phyloP scores from a whole-genome alignment of 495 filamentous ascomycete species.

The Podospora fimiseda region DNA sequence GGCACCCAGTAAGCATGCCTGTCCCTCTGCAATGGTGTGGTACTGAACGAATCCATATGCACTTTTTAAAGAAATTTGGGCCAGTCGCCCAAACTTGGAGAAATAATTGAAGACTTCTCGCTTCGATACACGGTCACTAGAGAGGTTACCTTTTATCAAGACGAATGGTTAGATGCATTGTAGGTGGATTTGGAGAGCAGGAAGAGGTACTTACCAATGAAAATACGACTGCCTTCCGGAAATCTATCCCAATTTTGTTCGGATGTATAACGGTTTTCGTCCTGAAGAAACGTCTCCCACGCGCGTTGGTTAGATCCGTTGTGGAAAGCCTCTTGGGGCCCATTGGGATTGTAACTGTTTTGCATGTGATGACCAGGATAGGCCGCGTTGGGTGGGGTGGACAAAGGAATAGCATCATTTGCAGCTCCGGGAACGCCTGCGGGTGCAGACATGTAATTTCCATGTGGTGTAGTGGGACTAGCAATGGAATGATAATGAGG shows the following conservation, averaged over 20 bases:
- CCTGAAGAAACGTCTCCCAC: slow-evolving; percentile 79
- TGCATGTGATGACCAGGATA: slow-evolving; percentile 17
- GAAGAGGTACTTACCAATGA: slow-evolving; percentile 66
- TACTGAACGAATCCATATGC: slow-evolving; percentile 98
- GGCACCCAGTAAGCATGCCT: slow-evolving; percentile 63
- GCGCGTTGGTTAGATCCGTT: slow-evolving; percentile 45
- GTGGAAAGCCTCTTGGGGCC: slow-evolving; percentile 6
- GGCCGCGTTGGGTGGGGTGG: slow-evolving; percentile 53
- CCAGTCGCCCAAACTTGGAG: slow-evolving; percentile 75
- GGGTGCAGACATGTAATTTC: slow-evolving; percentile 39
- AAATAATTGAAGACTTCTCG: slow-evolving; percentile 89
- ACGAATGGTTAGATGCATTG: not conserved
- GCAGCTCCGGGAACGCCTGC: slow-evolving; percentile 47
- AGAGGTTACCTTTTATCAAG: slow-evolving; percentile 72
- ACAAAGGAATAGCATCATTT: slow-evolving; percentile 47
- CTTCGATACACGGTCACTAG: slow-evolving; percentile 88
- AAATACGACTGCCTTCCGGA: slow-evolving; percentile 75
- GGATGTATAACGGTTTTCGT: slow-evolving; percentile 51
- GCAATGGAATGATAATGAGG: slow-evolving; percentile 36
- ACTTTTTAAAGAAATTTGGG: slow-evolving; percentile 94
- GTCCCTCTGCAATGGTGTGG: slow-evolving; percentile 65
- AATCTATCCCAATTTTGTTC: slow-evolving; percentile 77
- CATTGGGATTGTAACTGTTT: slow-evolving; percentile 39
- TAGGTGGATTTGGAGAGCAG: not conserved
- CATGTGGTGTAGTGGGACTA: slow-evolving; percentile 36